Base-by-base conservation (phyloP, 495 filamentous ascomycete genomes). In the Staphylotrichum longicolle region DNA sequence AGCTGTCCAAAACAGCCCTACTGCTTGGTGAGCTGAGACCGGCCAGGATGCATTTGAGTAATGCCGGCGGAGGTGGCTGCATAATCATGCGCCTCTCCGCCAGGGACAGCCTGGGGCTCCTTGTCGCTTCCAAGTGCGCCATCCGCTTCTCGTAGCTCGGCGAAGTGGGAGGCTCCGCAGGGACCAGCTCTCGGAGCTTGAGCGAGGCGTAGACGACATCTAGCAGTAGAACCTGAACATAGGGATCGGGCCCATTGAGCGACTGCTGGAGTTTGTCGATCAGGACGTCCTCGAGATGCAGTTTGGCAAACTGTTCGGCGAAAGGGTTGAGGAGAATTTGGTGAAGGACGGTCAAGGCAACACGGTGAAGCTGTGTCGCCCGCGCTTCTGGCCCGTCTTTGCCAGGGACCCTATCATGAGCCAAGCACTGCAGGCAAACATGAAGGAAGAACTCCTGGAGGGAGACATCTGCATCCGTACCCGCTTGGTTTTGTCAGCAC, bases 1-100 rank as follows among this genome's bases (percentile, higher is more conserved):
- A 99, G 63, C 88, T 90, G 61, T 97, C 91, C 39, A 99, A 78
- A 27, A 93, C 86, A 20, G 85, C 82, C 20, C 90, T 85, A 58
- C 88, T 91, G 54, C 81, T 87, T 11, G 80, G 68, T 14, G 91
- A 89, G 52, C 90, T 85, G 62, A 99, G 88, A 5, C 91, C 94
- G 46, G 84, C 85, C 37, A 90, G 82, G 42, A 99, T 82, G 68
- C 91, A 96, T 57, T 90, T 89, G 9, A 98, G 74, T 37, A 98
- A 77, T 41, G 86, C 81, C 3, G 86, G 79, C 4, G 91, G 90
- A n/a, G 91, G 90, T 4, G 83, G 78, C 45, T 71, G 73, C 3
- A 67, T 50, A 11, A 66, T 61, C n/a, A 70, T 70, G n/a, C 70
- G 51, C 20, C 54, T 71, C 30, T 77, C 77, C 3, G 71, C 15